These are phyloP conservation scores for Achaetomium macrosporum DNA, from an alignment of 2,329 filamentous ascomycete genomes.

Conservation along the genomic window DNA sequence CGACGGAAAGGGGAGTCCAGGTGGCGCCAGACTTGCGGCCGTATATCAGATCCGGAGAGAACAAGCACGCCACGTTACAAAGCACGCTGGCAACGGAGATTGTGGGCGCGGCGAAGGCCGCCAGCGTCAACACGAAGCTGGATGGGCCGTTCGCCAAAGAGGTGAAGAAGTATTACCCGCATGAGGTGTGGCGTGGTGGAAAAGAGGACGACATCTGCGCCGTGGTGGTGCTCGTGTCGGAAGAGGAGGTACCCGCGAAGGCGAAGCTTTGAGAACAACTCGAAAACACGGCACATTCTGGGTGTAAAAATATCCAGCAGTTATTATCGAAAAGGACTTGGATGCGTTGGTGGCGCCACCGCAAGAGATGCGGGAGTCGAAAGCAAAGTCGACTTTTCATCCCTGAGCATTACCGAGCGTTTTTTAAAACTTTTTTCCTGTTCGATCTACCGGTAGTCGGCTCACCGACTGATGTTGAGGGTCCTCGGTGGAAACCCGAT, in stretches of 20 bases:
- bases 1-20: slow-evolving; percentile 54
- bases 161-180: slow-evolving; percentile 79
- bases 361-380: too few relatives aligned
- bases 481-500: too few relatives aligned
- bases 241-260: slow-evolving; percentile 40
- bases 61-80: slow-evolving; percentile 54
- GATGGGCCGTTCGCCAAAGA: slow-evolving; percentile 95
- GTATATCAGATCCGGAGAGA: slow-evolving; percentile 42
- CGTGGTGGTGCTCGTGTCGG: slow-evolving; percentile 70
- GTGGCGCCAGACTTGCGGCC: slow-evolving; percentile 55
- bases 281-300: background rate
- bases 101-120: slow-evolving; percentile 73
- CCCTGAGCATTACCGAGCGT: too few relatives aligned
- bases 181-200: slow-evolving; percentile 82
- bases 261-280: slow-evolving; percentile 28
- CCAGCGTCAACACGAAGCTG: slow-evolving; percentile 72
- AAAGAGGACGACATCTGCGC: slow-evolving; percentile 96
- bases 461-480: too few relatives aligned
- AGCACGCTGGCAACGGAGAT: slow-evolving; percentile 73
- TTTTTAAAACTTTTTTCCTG: too few relatives aligned
- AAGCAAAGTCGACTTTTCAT: too few relatives aligned
- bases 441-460: too few relatives aligned
- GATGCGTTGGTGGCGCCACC: background rate
- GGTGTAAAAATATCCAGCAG: background rate
- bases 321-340: background rate